Base-by-base conservation (phyloP, 2,329 filamentous ascomycete species). In the Erysiphe neolycopersici region DNA sequence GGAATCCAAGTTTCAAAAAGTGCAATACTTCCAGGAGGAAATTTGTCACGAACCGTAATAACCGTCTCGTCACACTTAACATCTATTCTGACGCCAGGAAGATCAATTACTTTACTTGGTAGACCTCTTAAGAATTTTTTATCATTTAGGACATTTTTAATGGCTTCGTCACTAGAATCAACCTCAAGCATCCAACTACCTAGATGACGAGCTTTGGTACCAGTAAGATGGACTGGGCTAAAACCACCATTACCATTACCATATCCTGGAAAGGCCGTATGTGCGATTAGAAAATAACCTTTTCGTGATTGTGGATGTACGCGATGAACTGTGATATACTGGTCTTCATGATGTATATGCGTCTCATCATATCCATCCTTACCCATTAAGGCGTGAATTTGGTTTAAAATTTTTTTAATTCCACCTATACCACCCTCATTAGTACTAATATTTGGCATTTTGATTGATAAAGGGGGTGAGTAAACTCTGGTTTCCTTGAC, bases 1-100 rank as follows among this genome's bases (percentile, higher is more conserved):
- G 85, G 85, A 26, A 95, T 89, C 77, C 80, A 95, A 0, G 89
- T 98, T 62, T 95, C 85, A 51, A 94, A 92, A 2, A 98, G 65
- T 2, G 85, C 84, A 51, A 98, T 92, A 50, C 84, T 93, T 46
- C 89, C 89, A 13, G 91, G 85, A 3, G 84, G 82, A 57, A 98
- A 93, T 48, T 76, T 73, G 40, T 84, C 76, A 2, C 79, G 76
- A 14, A 93, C 74, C 0, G 73, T 76, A 49, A 98, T 83, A 45
- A 76, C 69, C 1, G 84, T 87, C 52, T 83, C 76, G 39, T 79
- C 71, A 4, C 69, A 75, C 43, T 73, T 68, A n/a, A 68, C 64
- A 49, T 87, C 77, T 54, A 92, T 68, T 22, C 67, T 68, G 46
- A 92, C 71, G 9, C 79, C 79, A 1, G 76, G 69, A 13, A 93